Evolutionary conservation across 345 rosid genomes (phyloP), one percentile per base, ranked within the genome.

Genomic region (Linum tenue): DNA sequence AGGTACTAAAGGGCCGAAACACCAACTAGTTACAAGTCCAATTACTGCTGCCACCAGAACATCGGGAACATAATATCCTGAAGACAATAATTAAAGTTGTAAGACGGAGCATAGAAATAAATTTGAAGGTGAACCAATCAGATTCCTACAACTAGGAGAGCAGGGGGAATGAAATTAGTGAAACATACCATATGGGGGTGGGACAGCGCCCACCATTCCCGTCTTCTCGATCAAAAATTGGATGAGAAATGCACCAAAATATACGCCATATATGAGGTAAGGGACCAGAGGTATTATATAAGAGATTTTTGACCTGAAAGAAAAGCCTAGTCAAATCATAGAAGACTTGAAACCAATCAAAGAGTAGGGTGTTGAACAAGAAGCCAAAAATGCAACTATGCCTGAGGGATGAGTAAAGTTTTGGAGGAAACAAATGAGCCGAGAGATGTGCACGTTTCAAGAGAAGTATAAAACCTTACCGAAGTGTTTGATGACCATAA

Each of bases 131-230:
- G 53, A 12, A 48, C 15, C 53, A 48, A 6, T 48, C 12, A 48
- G 51, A 44, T 44, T 5, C 10, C 12, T 44, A 61, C 15, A 61
- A 61, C 44, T 17, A 58, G 64, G 35, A 43, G 48, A 62, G 37
- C 48, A 51, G 44, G n/a, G n/a, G 1, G 39, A 75, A 48, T 55
- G 61, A 63, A 69, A 80, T 55, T 31, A 76, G 68, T 66, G 80
- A 77, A 68, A 75, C 92, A 81, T 67, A 88, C 99, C 99, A 64
- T 83, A 90, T 2, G 99, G 99, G 40, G 92, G 91, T 72, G 95
- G 91, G 77, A 85, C 43, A 64, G 86, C 73, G 63, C 99, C 97
- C 91, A 94, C 86, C 97, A 94, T 94, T 57, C 99, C 97, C 83
- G 85, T 82, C 95, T 88, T 94, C 92, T 94, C 97, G 59, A 88